Evolutionary conservation across 1,284 basidiomycete genomes (phyloP), one percentile per base, ranked within the genome.

Genomic region (Farysia itapuensis): DNA sequence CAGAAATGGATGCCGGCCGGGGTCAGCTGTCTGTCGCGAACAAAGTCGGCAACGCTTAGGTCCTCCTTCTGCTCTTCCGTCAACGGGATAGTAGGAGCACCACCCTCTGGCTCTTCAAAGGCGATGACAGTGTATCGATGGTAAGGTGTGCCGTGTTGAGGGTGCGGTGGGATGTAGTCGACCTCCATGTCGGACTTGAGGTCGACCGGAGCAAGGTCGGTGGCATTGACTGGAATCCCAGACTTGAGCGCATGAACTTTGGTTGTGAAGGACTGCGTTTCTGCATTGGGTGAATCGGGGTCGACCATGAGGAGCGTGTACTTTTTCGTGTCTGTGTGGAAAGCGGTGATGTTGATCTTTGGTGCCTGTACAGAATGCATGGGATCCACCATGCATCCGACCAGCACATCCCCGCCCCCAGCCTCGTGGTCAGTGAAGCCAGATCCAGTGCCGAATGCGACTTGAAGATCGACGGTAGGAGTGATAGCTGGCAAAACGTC

Each of bases 231-330:
- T 18, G 48, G 45, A 43, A 81, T 84, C 58, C 79, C 89, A 4
- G 37, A 40, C 86, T 88, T 84, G 64, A 94, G 79, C 85, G 89
- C 94, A 77, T 96, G 91, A 22, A 93, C 79, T 72, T 84, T 90
- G 4, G 86, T 84, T 35, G 82, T 82, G 79, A 83, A 96, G 0
- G 84, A 79, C 53, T 82, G 79, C 26, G 80, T 83, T 21, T 81
- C 81, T 53, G 84, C 83, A 65, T 89, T 81, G 8, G 92, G 93
- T 14, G 88, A 83, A 78, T 97, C 93, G 84, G 88, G 85, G 77
- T 97, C 92, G 35, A 96, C 80, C 76, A 96, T 84, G 23, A 94
- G 78, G 51, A 97, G 79, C 0, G 93, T 95, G 77, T 95, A 96
- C n/a, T 86, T 78, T 36, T 86, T 83, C 13, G 83, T 82, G 40